phyloP scores from a whole-genome alignment of 75 land plant species.

The Pseudotsuga menziesii region DNA sequence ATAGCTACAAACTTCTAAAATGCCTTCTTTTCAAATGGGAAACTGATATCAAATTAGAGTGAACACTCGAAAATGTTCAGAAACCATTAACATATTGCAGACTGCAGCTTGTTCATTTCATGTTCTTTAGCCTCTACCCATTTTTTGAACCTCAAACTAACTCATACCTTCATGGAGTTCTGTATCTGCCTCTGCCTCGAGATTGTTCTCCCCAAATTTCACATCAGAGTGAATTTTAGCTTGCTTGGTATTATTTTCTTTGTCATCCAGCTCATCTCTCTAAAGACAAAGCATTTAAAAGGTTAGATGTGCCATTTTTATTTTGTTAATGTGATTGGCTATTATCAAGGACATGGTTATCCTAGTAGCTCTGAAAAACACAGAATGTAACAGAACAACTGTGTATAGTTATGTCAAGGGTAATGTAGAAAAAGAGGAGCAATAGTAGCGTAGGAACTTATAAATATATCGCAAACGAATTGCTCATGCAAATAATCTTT shows the following conservation, averaged over 20 bases:
- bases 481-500: no score
- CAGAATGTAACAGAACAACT: no score
- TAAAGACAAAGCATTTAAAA: background rate
- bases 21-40: background rate
- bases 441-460: no score
- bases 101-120: background rate
- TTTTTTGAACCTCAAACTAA: background rate
- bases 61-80: background rate
- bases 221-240: background rate
- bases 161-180: background rate
- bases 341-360: background rate
- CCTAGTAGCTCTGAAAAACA: background rate
- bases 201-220: background rate
- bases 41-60: background rate
- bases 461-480: no score
- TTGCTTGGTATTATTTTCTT: background rate
- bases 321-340: background rate
- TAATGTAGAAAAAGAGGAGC: no score
- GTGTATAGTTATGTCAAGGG: no score
- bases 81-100: background rate
- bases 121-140: background rate
- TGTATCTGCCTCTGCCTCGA: background rate
- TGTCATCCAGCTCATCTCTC: background rate
- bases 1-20: background rate
- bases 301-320: background rate